Conservation (phyloP, 2,329 filamentous ascomycete species). For the Hymenoscyphus repandus region DNA sequence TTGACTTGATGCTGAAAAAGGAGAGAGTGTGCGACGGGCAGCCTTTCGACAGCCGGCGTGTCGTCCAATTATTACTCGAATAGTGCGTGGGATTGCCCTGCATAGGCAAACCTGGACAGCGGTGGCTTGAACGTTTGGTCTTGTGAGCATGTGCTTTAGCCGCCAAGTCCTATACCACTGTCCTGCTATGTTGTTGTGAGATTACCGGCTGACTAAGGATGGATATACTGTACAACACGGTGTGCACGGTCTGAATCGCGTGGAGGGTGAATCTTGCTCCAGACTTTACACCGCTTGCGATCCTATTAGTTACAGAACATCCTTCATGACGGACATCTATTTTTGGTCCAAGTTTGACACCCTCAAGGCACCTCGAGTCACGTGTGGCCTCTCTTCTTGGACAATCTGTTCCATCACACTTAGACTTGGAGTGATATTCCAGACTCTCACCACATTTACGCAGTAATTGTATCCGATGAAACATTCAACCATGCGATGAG, state of each 20-base stretch:
- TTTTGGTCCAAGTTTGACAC: too few relatives aligned
- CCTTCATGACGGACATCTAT: too few relatives aligned
- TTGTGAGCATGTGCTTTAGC: slow-evolving; percentile 23
- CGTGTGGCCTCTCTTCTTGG: too few relatives aligned
- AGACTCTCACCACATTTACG: too few relatives aligned
- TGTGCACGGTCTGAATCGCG: not conserved
- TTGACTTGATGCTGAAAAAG: too few relatives aligned
- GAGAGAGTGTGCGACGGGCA: not conserved
- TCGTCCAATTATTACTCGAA: slow-evolving; percentile 6
- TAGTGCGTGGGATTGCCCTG: not conserved
- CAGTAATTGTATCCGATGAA: too few relatives aligned
- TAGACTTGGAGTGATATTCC: too few relatives aligned
- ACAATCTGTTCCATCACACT: too few relatives aligned
- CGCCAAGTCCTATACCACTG: slow-evolving; percentile 16
- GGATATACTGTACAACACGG: not conserved
- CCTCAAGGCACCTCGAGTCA: too few relatives aligned
- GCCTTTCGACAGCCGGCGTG: slow-evolving; percentile 1
- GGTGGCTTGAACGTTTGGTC: slow-evolving; percentile 24
- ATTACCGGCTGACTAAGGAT: slow-evolving; percentile 6
- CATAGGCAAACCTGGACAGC: slow-evolving; percentile 9
- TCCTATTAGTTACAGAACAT: not conserved
- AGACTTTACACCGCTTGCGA: too few relatives aligned
- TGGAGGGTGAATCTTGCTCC: not conserved
- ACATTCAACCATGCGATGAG: not conserved
- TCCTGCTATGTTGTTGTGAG: slow-evolving; percentile 6